These are phyloP conservation scores for Penstemon eatonii DNA, from an alignment of 257 asterid genomes.

Conservation along the genomic window DNA sequence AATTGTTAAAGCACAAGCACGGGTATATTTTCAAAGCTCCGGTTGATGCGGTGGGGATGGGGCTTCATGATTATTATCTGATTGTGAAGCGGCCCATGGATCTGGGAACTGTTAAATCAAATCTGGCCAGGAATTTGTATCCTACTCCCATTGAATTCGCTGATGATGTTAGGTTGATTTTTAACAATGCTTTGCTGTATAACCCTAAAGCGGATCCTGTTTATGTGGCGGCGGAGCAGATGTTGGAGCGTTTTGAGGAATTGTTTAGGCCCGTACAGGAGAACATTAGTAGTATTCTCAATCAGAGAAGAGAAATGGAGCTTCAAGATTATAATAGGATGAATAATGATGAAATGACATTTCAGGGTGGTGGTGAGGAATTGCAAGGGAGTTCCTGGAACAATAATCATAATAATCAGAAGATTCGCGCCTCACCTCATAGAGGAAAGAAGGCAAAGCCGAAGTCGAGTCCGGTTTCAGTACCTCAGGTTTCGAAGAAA, in stretches of 20 bases:
- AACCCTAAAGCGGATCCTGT: slow-evolving; percentile 82
- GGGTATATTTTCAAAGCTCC: slow-evolving; percentile 67
- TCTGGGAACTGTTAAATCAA: slow-evolving; percentile 81
- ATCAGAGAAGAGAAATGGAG: slow-evolving; percentile 39
- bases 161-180: slow-evolving; percentile 75
- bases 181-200: slow-evolving; percentile 86
- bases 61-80: slow-evolving; percentile 83
- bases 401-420: slow-evolving; percentile 33
- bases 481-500: slow-evolving; percentile 38
- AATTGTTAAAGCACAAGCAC: slow-evolving; percentile 64
- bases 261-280: slow-evolving; percentile 68
- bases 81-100: slow-evolving; percentile 95
- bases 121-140: slow-evolving; percentile 54
- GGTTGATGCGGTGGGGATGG: slow-evolving; percentile 64
- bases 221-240: slow-evolving; percentile 60
- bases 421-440: slow-evolving; percentile 40
- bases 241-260: slow-evolving; percentile 67
- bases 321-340: slow-evolving; percentile 29
- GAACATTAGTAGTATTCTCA: slow-evolving; percentile 32
- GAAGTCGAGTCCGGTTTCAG: slow-evolving; percentile 40
- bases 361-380: slow-evolving; percentile 45
- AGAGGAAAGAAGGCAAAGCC: slow-evolving; percentile 47
- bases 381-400: slow-evolving; percentile 86
- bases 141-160: slow-evolving; percentile 69
- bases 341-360: slow-evolving; percentile 31